Evolutionary conservation across 2,329 filamentous ascomycete species (phyloP).

Genomic region (Colletotrichum echinochloae): DNA sequence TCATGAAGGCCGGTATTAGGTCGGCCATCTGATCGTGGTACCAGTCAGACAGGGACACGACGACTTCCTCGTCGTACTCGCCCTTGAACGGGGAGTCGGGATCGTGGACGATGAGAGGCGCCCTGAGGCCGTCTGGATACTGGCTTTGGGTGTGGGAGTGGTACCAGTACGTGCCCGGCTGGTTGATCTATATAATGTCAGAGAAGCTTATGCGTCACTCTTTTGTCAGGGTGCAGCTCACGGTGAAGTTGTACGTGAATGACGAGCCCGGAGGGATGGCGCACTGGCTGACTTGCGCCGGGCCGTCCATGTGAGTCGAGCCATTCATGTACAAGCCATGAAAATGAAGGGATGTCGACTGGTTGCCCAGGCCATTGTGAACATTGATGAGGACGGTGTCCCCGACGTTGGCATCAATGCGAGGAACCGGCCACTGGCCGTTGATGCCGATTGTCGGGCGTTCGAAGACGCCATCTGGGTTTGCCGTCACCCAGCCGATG

Average conservation of each 20-base stretch:
- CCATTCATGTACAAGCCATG: slow-evolving; percentile 79
- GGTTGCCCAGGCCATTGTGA: slow-evolving; percentile 70
- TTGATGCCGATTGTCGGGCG: slow-evolving; percentile 83
- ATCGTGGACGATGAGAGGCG: slow-evolving; percentile 74
- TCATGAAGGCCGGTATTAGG: slow-evolving; percentile 62
- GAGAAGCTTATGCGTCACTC: neutral
- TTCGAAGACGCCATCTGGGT: slow-evolving; percentile 75
- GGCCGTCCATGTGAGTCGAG: slow-evolving; percentile 78
- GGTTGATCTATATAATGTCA: slow-evolving; percentile 59
- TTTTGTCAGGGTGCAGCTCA: slow-evolving; percentile 47
- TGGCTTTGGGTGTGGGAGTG: slow-evolving; percentile 76
- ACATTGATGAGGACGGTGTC: slow-evolving; percentile 71
- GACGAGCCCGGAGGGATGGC: slow-evolving; percentile 71
- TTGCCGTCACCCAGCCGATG: slow-evolving; percentile 77
- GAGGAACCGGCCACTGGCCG: slow-evolving; percentile 78
- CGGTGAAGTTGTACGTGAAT: slow-evolving; percentile 78
- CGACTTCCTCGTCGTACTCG: slow-evolving; percentile 71
- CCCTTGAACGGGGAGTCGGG: slow-evolving; percentile 67
- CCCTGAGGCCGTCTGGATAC: slow-evolving; percentile 77
- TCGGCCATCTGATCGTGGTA: slow-evolving; percentile 71
- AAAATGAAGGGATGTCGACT: slow-evolving; percentile 74
- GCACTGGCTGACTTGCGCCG: slow-evolving; percentile 74
- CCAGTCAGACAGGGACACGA: slow-evolving; percentile 77
- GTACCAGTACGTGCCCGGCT: slow-evolving; percentile 85
- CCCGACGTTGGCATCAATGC: slow-evolving; percentile 71